Percentiles rank a stretch among this genome's conserved stretches.
Evolutionary conservation across 1,139 yeast species (phyloP).

Genomic region (Sugiyamaella grinbergsii): DNA sequence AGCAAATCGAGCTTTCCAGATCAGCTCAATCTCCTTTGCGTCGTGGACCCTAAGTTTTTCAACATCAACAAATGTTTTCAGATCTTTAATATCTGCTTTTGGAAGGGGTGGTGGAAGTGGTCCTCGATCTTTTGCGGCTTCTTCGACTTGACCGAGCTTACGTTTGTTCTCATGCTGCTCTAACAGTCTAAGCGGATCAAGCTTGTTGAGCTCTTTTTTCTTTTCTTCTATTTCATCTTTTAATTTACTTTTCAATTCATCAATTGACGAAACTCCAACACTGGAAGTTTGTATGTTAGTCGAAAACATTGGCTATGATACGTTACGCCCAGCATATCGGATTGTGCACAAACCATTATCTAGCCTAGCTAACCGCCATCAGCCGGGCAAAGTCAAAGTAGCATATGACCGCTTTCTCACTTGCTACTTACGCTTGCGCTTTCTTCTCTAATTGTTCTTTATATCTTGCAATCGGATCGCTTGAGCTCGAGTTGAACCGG

Average conservation of each 20-base stretch:
- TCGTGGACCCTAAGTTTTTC: conserved; percentile 60
- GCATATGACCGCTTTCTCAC: too few relatives aligned
- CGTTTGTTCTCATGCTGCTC: conserved; percentile 49
- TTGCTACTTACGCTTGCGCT: conserved; percentile 45
- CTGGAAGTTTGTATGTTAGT: too few relatives aligned
- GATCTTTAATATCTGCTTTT: conserved; percentile 59
- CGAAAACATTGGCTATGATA: too few relatives aligned
- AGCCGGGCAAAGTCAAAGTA: too few relatives aligned
- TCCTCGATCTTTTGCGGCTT: conserved; percentile 11
- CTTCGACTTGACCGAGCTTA: conserved; percentile 19
- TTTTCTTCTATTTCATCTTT: conserved; percentile 61
- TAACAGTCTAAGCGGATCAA: conserved; percentile 72
- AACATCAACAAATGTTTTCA: conserved; percentile 68
- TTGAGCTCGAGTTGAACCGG: conserved; percentile 12
- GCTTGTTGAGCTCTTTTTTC: conserved; percentile 57
- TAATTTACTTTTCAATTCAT: conserved; percentile 63
- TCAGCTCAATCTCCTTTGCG: conserved; percentile 66
- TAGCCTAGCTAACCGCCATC: not conserved
- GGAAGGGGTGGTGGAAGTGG: conserved; percentile 23
- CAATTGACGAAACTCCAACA: conserved; percentile 54
- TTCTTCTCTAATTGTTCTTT: conserved; percentile 50
- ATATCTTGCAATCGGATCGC: conserved; percentile 36
- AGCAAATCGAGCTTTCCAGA: conserved; percentile 90
- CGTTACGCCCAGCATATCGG: too few relatives aligned
- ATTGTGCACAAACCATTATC: too few relatives aligned